Evolutionary conservation across 257 asterid species (phyloP).

Genomic region (Striga asiatica): DNA sequence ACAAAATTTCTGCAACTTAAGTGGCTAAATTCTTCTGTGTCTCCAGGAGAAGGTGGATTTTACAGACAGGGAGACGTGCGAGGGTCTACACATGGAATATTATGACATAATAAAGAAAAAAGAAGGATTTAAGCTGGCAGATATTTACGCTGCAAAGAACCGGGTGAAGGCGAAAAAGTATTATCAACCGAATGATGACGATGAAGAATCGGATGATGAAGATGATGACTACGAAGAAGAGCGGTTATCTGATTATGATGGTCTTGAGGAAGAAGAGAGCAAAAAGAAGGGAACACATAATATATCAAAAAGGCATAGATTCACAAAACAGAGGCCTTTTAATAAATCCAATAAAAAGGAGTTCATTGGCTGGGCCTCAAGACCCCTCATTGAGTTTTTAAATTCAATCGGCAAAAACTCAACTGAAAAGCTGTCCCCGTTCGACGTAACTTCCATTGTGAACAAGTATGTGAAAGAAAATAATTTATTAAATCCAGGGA

Average conservation of each 20-base stretch:
- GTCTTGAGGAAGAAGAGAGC: constrained; percentile 11
- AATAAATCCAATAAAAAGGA: constrained; percentile 34
- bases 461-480: constrained; percentile 38
- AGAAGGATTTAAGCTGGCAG: constrained; percentile 28
- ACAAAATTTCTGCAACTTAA: neutral
- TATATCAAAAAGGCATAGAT: constrained; percentile 20
- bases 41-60: constrained; percentile 60
- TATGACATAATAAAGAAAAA: constrained; percentile 37
- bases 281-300: constrained; percentile 18
- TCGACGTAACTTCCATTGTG: constrained; percentile 43
- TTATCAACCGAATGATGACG: constrained; percentile 18
- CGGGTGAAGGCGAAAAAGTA: constrained; percentile 16
- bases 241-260: constrained; percentile 33
- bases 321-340: constrained; percentile 9
- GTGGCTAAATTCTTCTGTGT: neutral
- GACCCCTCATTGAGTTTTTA: constrained; percentile 54
- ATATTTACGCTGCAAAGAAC: constrained; percentile 37
- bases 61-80: constrained; percentile 45
- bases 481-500: constrained; percentile 38
- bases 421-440: constrained; percentile 30
- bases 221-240: constrained; percentile 24
- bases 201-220: constrained; percentile 30
- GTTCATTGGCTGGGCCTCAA: constrained; percentile 76
- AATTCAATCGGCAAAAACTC: constrained; percentile 49
- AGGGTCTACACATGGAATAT: constrained; percentile 75